phyloP scores from a whole-genome alignment of 129 eudicot species.

The Arctium minus region DNA sequence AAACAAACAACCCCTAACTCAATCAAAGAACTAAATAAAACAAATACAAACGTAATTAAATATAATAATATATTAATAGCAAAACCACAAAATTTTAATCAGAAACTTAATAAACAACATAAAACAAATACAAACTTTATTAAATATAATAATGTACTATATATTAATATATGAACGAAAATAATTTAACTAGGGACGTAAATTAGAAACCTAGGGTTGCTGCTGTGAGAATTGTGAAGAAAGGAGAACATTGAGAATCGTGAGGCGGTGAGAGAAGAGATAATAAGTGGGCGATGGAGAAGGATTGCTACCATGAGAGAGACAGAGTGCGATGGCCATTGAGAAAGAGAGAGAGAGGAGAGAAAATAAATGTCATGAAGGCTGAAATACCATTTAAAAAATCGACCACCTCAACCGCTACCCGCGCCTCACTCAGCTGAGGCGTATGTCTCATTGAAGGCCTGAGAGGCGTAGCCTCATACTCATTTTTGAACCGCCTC shows the following conservation, averaged over 20 bases:
- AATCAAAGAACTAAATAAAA: no score
- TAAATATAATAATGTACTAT: no score
- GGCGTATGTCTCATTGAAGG: background rate
- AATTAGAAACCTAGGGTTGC: background rate
- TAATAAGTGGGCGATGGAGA: background rate
- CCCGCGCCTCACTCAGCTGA: background rate
- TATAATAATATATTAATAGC: no score
- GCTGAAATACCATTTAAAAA: background rate
- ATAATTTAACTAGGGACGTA: no score
- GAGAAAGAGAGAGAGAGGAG: background rate
- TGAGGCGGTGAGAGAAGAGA: no score
- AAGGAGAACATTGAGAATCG: background rate
- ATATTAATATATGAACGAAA: background rate
- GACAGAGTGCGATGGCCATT: background rate
- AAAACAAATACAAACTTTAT: background rate
- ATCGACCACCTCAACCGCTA: background rate
- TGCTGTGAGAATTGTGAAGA: background rate
- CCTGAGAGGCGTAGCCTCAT: background rate
- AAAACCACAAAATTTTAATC: no score
- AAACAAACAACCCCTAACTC: no score
- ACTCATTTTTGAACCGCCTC: no score
- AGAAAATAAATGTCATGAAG: background rate
- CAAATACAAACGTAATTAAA: background rate
- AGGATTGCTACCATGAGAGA: background rate
- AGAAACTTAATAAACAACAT: background rate